Evolutionary conservation across 164 flowering plant species (phyloP), one percentile per base, ranked within the genome.

Genomic region (Chloranthus sessilifolius): DNA sequence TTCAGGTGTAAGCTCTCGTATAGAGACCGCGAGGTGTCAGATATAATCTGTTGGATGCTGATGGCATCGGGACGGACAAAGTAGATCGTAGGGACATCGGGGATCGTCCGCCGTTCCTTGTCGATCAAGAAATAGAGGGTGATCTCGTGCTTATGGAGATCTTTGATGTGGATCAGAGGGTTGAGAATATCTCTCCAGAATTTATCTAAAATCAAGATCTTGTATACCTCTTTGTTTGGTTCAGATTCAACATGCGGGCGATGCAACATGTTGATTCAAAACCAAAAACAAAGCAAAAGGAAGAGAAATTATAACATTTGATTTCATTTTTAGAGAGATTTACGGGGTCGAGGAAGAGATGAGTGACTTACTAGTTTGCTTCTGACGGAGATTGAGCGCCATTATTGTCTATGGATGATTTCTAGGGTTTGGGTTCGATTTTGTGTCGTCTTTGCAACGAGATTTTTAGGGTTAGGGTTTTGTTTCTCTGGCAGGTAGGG

Each of bases 301-400:
- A n/a, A n/a, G n/a, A n/a, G n/a, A n/a, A n/a, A n/a, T n/a, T n/a
- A n/a, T n/a, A n/a, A n/a, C n/a, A n/a, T n/a, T n/a, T n/a, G n/a
- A n/a, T n/a, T n/a, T n/a, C n/a, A n/a, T n/a, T n/a, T n/a, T n/a
- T n/a, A n/a, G n/a, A n/a, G n/a, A n/a, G n/a, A n/a, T n/a, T n/a
- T n/a, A n/a, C n/a, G n/a, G n/a, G n/a, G n/a, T n/a, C n/a, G 22
- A 43, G 23, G 39, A 17, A 38, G 39, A 19, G 41, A 34, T 15
- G 4, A n/a, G n/a, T n/a, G n/a, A 35, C 41, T 62, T 72, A 85
- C 95, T 84, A 6, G 95, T 80, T 65, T 91, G 96, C 48, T 82
- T 88, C 48, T 78, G 95, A 2, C 98, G 96, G 35, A 88, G 95
- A 72, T 85, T 81, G 57, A 91, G 83, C 53, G 95, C 81, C 96